These are phyloP conservation scores for Phytophthora pistaciae DNA, from an alignment of 352 stramenopile species.

Conservation along the genomic window DNA sequence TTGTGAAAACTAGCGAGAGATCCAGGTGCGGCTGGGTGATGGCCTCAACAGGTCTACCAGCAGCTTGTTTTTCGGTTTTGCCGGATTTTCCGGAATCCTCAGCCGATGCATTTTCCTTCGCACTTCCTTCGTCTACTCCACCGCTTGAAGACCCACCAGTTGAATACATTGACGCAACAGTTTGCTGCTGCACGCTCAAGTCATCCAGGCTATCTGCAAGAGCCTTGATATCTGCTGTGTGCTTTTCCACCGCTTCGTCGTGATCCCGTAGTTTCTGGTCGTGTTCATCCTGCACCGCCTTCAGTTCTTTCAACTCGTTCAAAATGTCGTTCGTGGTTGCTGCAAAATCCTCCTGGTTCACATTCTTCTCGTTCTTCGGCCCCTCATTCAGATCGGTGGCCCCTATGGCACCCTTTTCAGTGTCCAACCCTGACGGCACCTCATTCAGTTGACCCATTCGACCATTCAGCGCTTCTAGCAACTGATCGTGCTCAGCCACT, in stretches of 20 bases:
- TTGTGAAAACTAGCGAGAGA: conserved; percentile 85
- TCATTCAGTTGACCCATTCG: conserved; percentile 44
- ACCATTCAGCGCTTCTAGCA: conserved; percentile 44
- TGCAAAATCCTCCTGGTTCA: conserved; percentile 15
- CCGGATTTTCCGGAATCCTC: conserved; percentile 15
- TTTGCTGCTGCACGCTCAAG: conserved; percentile 61
- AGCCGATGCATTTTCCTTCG: conserved; percentile 8
- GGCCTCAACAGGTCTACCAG: conserved; percentile 9
- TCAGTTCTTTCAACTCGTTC: conserved; percentile 60
- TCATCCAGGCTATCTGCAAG: conserved; percentile 62
- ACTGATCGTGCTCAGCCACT: conserved; percentile 46
- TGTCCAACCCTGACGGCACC: conserved; percentile 16
- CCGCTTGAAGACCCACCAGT: conserved; percentile 6
- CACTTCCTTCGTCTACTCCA: conserved; percentile 10
- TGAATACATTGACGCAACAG: conserved; percentile 38
- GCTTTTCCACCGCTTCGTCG: conserved; percentile 48
- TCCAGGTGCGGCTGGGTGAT: conserved; percentile 51
- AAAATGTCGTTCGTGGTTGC: conserved; percentile 39
- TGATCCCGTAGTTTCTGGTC: conserved; percentile 56
- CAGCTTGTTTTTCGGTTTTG: conserved; percentile 18
- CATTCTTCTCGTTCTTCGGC: conserved; percentile 1
- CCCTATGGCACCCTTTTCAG: conserved; percentile 1
- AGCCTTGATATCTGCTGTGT: conserved; percentile 59
- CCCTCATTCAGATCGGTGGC: conserved; percentile 10
- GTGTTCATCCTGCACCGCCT: conserved; percentile 48